These are phyloP conservation scores for Solanum neorickii DNA, from an alignment of 257 asterid species.

Conservation along the genomic window DNA sequence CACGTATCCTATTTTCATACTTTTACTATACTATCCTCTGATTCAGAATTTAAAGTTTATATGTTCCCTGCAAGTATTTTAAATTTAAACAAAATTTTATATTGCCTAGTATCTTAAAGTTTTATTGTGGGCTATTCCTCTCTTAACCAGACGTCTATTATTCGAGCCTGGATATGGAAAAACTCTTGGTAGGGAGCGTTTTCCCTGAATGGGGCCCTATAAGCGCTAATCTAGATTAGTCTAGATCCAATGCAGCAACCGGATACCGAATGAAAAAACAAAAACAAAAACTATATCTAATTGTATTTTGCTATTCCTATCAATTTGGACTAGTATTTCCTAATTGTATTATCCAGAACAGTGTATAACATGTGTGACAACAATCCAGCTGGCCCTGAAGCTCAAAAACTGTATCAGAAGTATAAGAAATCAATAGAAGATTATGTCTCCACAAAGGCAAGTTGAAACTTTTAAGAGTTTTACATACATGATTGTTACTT, in stretches of 20 bases:
- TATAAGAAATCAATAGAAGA: background rate
- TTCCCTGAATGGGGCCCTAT: no score
- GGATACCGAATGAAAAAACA: no score
- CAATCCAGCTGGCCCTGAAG: background rate
- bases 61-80: background rate
- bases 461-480: background rate
- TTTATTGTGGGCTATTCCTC: no score
- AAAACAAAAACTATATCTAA: no score
- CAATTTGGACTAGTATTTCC: background rate
- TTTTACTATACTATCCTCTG: background rate
- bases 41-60: background rate
- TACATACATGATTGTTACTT: background rate
- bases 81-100: background rate
- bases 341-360: background rate
- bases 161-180: no score
- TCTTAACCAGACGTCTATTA: no score
- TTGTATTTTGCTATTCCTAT: background rate
- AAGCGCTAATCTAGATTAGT: no score
- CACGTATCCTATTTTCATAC: constrained; percentile 11
- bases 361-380: background rate
- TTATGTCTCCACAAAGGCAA: background rate
- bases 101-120: background rate
- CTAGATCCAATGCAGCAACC: no score
- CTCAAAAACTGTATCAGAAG: background rate
- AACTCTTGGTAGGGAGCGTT: no score